phyloP scores from a whole-genome alignment of 2,329 filamentous ascomycete genomes.

The Epichloe scottii region DNA sequence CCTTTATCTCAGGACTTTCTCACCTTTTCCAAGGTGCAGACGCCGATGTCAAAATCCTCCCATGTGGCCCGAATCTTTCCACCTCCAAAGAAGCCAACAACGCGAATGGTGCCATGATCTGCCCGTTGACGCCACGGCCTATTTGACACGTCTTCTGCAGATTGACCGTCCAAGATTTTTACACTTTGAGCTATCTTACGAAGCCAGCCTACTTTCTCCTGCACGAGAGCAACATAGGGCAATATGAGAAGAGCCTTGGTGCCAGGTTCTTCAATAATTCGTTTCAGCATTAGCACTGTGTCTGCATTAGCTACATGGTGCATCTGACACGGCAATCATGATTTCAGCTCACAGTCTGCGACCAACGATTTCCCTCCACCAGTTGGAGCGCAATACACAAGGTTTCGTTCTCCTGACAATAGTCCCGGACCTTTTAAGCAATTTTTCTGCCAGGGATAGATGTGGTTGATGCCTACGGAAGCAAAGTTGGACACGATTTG shows the following conservation, averaged over 20 bases:
- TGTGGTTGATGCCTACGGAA: conserved; percentile 54
- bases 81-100: conserved; percentile 65
- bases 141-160: conserved; percentile 21
- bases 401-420: conserved; percentile 50
- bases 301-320: conserved; percentile 2
- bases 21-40: conserved; percentile 68
- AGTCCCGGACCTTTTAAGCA: conserved; percentile 58
- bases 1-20: not conserved
- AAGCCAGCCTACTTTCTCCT: conserved; percentile 68
- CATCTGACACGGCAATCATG: not conserved
- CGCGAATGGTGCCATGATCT: conserved; percentile 46
- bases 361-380: conserved; percentile 69
- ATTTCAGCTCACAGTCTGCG: conserved; percentile 37
- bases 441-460: conserved; percentile 70
- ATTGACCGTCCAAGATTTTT: conserved; percentile 16
- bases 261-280: conserved; percentile 47
- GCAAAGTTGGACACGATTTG: conserved; percentile 52
- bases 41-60: conserved; percentile 64
- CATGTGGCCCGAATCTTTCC: conserved; percentile 54
- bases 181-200: conserved; percentile 48
- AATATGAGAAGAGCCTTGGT: conserved; percentile 61
- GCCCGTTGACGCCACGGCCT: conserved; percentile 41
- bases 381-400: conserved; percentile 71
- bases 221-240: conserved; percentile 67
- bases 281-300: conserved; percentile 58